Evolutionary conservation across 371 early-diverging fungal species (phyloP), one percentile per base, ranked within the genome.

Genomic region (Mortierella sp.): DNA sequence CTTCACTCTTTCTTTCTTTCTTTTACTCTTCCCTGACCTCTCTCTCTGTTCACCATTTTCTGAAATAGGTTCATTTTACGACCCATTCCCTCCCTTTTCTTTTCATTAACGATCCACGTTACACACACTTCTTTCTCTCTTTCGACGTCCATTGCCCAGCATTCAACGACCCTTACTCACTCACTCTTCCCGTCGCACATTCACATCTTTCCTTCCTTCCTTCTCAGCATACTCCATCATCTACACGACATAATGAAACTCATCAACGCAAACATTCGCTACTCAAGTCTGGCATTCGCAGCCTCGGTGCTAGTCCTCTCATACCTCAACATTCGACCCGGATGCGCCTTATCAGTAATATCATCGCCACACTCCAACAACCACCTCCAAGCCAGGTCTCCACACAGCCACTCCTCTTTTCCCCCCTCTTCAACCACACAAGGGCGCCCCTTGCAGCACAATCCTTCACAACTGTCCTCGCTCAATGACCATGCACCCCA

Each of bases 311-410:
- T 71, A 40, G 40, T 67, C 31, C 10, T 74, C 37, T 34, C 64
- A 69, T 51, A 50, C 71, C 28, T 28, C 46, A 43, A 71, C 50
- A 69, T 46, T 34, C 75, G 37, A n/a, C 69, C 69, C 34, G 69
- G 37, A 8, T 69, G 51, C 21, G 70, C 69, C 28, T 69, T 37
- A 28, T 67, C 71, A 70, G 28, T 54, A n/a, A 6, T 34, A 37
- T 34, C 34, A 72, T 72, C 72, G 9, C 37, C 4, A 26, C 34
- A 31, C 44, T 34, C 43, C 3, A 67, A 40, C 3, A 37, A 37
- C 67, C 67, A 37, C 43, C 24, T 67, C 43, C 43, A 40, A 61
- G 34, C 34, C 24, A 67, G 24, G 37, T 67, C 67, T 1, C 21
- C 43, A 67, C 37, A 61, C 34, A 31, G 19, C 14, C 59, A 16